Conservation (phyloP, 1,284 basidiomycete genomes). For the Trichosporon sp. region DNA sequence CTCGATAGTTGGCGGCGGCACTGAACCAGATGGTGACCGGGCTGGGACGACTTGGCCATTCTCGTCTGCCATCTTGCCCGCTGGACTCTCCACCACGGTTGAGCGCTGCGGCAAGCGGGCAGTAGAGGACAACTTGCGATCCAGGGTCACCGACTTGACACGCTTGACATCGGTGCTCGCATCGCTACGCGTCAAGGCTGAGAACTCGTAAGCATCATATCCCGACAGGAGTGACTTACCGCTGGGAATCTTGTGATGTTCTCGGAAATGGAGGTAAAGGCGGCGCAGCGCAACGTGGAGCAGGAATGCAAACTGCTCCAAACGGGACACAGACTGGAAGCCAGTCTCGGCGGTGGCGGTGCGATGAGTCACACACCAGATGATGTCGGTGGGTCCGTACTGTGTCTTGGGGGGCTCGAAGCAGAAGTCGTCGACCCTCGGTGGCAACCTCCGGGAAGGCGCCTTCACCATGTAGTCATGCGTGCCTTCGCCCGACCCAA, state of each 20-base stretch:
- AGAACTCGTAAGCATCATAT: background rate
- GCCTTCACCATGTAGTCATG: conserved; percentile 26
- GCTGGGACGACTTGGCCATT: conserved; percentile 51
- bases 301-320: conserved; percentile 97
- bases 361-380: conserved; percentile 75
- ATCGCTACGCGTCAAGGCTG: conserved; percentile 21
- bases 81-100: conserved; percentile 92
- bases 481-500: conserved; percentile 37
- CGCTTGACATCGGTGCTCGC: conserved; percentile 79
- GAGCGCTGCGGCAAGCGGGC: conserved; percentile 88
- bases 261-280: conserved; percentile 83
- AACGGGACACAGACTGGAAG: conserved; percentile 83
- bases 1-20: conserved; percentile 1
- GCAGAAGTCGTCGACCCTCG: conserved; percentile 69
- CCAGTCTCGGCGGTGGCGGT: conserved; percentile 63
- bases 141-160: conserved; percentile 84
- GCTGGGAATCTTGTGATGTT: conserved; percentile 77
- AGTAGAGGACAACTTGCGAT: conserved; percentile 84
- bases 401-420: conserved; percentile 57
- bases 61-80: conserved; percentile 75
- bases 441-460: conserved; percentile 55
- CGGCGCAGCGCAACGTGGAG: conserved; percentile 91
- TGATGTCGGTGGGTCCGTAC: conserved; percentile 37
- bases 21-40: conserved; percentile 20
- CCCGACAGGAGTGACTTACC: conserved; percentile 25